These are phyloP conservation scores for Bryoglossum gracile DNA, from an alignment of 495 filamentous ascomycete species.

Conservation along the genomic window DNA sequence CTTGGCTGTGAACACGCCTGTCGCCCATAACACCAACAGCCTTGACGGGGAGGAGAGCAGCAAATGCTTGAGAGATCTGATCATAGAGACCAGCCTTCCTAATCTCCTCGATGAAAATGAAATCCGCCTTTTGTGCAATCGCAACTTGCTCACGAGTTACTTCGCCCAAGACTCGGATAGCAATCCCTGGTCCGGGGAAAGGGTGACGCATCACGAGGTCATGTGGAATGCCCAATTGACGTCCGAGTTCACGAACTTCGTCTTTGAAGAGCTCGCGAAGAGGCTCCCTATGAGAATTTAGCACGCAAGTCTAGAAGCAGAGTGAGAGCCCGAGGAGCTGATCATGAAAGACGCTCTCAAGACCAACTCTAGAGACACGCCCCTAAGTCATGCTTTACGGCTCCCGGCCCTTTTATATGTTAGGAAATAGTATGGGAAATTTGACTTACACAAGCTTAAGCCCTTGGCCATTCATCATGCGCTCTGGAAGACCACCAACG, in stretches of 20 bases:
- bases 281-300: too few species aligned
- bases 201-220: constrained; percentile 80
- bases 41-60: constrained; percentile 61
- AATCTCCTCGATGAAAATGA: constrained; percentile 87
- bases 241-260: constrained; percentile 73
- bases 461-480: constrained; percentile 48
- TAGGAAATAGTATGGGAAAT: neutral
- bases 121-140: constrained; percentile 77
- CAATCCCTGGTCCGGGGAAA: constrained; percentile 79
- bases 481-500: constrained; percentile 61
- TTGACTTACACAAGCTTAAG: constrained; percentile 54
- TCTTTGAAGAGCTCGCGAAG: constrained; percentile 75
- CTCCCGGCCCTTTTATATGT: too few species aligned
- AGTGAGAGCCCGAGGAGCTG: too few species aligned
- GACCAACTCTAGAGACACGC: too few species aligned
- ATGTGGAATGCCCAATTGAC: constrained; percentile 65
- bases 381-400: too few species aligned
- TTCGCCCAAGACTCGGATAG: constrained; percentile 83
- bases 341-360: too few species aligned
- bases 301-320: too few species aligned
- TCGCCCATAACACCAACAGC: constrained; percentile 81
- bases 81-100: constrained; percentile 75
- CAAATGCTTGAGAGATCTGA: constrained; percentile 76
- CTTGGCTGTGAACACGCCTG: constrained; percentile 51
- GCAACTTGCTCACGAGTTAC: constrained; percentile 72